Evolutionary conservation across 2,329 filamentous ascomycete species (phyloP), one percentile per base, ranked within the genome.

Genomic region (Monilinia fructicola): DNA sequence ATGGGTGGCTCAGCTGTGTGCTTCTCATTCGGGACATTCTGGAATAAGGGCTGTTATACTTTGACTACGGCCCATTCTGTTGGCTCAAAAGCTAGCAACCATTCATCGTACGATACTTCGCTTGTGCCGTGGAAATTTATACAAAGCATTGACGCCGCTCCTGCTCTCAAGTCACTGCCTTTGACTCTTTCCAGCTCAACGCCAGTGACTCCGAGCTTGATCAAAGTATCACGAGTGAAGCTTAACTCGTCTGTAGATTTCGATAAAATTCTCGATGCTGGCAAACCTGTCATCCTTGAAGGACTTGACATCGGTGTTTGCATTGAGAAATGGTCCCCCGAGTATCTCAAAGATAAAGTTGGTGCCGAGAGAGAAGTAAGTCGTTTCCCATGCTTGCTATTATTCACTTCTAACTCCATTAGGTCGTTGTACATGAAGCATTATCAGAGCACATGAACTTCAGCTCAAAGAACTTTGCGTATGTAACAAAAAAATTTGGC

Each of bases 11-110:
- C 92, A 48, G 92, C 90, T 21, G 91, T 92, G 11, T 96, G 92
- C 76, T 96, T 96, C 79, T 93, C 91, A 0, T 96, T 96, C 83
- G 93, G 93, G 1, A 91, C 90, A 9, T 93, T 86, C 73, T 96
- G 91, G 91, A 93, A 93, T 61, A 81, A 82, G 42, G 86, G 86
- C 1, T 73, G 69, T 59, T 76, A 72, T 64, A 74, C 71, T 6
- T 31, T 73, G 12, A 54, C 53, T 12, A 16, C 35, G 18, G 14
- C 21, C 6, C 3, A 4, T 26, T 23, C 26, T 55, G 38, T 26
- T n/a, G 35, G 11, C 7, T 5, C 42, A 2, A 18, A 56, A 11
- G 26, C n/a, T 9, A 21, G 31, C 11, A n/a, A 56, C 7, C 7
- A 18, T 11, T 16, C 21, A 26, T 18, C 40, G 42, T 16, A 44